Conservation (phyloP, 1,139 yeast genomes). For the Kodamaea sp. region DNA sequence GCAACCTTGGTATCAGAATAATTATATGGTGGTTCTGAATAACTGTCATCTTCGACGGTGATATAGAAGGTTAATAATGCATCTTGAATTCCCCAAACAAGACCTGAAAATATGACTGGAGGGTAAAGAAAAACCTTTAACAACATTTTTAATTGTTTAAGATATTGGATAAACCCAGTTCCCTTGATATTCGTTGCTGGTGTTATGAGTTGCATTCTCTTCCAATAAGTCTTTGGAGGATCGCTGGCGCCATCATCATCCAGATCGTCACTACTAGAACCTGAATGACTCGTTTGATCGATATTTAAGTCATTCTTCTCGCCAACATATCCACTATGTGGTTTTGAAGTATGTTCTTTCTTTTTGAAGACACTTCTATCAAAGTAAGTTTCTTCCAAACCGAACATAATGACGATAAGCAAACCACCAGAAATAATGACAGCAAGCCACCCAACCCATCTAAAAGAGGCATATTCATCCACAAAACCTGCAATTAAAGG, state of each 20-base stretch:
- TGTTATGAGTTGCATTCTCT: slow-evolving; percentile 23
- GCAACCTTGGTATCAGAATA: slow-evolving; percentile 30
- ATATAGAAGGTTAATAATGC: slow-evolving; percentile 37
- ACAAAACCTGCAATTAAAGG: slow-evolving; percentile 34
- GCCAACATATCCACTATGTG: background rate
- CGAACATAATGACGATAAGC: slow-evolving; percentile 19
- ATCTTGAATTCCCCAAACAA: slow-evolving; percentile 39
- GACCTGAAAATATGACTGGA: slow-evolving; percentile 33
- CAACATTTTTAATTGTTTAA: slow-evolving; percentile 23
- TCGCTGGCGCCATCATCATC: slow-evolving; percentile 22
- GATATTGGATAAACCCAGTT: slow-evolving; percentile 26
- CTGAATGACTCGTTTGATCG: background rate
- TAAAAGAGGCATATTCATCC: slow-evolving; percentile 20
- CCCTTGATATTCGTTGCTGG: slow-evolving; percentile 20
- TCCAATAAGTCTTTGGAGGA: slow-evolving; percentile 19
- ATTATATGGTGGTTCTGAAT: slow-evolving; percentile 31
- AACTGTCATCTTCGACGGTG: slow-evolving; percentile 36
- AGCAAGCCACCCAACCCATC: slow-evolving; percentile 39
- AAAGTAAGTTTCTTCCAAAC: slow-evolving; percentile 25
- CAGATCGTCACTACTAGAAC: background rate
- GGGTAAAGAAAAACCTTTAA: slow-evolving; percentile 33
- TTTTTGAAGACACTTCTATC: slow-evolving; percentile 16
- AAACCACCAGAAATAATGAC: slow-evolving; percentile 21
- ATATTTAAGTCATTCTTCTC: slow-evolving; percentile 1
- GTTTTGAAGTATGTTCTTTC: slow-evolving; percentile 2